Percentiles rank a stretch among this genome's conserved stretches.
Conservation (phyloP, 2,329 filamentous ascomycete genomes). For the Ceratocystis papillata region DNA sequence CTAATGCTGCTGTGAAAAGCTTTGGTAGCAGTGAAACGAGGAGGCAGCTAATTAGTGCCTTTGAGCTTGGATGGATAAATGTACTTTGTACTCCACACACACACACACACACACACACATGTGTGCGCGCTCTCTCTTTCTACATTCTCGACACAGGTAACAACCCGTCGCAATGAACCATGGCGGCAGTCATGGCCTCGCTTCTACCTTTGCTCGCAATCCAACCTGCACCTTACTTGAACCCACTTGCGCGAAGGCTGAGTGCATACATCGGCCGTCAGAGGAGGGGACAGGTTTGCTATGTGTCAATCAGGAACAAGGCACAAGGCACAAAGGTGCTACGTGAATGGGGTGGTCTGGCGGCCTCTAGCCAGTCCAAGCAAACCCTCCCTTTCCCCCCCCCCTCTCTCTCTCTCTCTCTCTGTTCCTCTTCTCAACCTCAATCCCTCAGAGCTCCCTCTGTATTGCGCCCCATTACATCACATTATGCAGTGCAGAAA, state of each 20-base stretch:
- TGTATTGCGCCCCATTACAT: neutral
- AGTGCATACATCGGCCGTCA: neutral
- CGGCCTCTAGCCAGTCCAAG: neutral
- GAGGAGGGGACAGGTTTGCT: neutral
- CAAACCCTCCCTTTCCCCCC: neutral
- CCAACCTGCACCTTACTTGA: neutral
- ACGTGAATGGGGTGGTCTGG: neutral
- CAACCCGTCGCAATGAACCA: neutral
- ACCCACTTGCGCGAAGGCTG: neutral
- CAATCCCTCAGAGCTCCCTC: neutral
- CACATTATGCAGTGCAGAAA: neutral
- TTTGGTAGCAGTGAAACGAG: neutral
- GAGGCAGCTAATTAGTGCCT: neutral
- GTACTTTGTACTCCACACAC: no score
- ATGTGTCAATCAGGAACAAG: slow-evolving; percentile 7
- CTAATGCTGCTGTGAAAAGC: neutral
- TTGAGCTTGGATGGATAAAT: no score
- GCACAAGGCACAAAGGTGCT: neutral
- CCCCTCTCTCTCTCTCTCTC: neutral
- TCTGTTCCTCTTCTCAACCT: neutral
- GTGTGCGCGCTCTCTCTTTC: no score
- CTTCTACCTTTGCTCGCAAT: neutral
- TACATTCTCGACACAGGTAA: no score
- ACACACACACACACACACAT: no score
- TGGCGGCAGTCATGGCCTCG: neutral